These are phyloP conservation scores for Penicillium lividum DNA, from an alignment of 495 filamentous ascomycete genomes.

Conservation along the genomic window DNA sequence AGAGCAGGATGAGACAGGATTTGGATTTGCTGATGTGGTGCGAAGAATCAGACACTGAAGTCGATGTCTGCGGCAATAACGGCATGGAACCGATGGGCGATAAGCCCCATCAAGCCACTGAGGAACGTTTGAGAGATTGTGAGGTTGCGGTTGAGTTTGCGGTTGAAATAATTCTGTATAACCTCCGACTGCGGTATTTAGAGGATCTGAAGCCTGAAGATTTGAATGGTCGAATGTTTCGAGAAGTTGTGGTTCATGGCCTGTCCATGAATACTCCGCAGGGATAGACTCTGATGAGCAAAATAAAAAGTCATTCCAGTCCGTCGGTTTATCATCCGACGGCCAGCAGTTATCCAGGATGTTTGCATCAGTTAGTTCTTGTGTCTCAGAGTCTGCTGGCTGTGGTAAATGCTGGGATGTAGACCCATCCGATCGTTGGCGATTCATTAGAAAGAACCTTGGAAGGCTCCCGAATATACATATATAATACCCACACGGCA, in stretches of 20 bases:
- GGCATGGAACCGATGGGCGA: constrained; percentile 41
- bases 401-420: not conserved
- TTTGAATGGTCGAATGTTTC: not conserved
- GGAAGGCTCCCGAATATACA: not conserved
- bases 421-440: not conserved
- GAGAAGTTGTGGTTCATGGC: constrained; percentile 4
- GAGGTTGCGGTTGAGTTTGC: not conserved
- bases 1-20: constrained; percentile 66
- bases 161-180: not conserved
- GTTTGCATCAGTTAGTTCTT: not conserved
- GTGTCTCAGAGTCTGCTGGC: not conserved
- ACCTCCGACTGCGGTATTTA: not conserved
- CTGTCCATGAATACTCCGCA: constrained; percentile 17
- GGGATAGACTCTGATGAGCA: constrained; percentile 15
- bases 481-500: not conserved
- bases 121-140: constrained; percentile 30
- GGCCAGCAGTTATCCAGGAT: not conserved
- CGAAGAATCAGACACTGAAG: constrained; percentile 49
- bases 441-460: not conserved
- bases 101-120: constrained; percentile 48
- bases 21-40: constrained; percentile 47
- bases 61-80: constrained; percentile 42
- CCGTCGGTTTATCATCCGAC: not conserved
- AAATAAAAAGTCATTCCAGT: constrained; percentile 21
- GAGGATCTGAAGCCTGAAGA: not conserved